These are phyloP conservation scores for Rhizoctonia solani DNA, from an alignment of 1,284 basidiomycete genomes.

Conservation along the genomic window DNA sequence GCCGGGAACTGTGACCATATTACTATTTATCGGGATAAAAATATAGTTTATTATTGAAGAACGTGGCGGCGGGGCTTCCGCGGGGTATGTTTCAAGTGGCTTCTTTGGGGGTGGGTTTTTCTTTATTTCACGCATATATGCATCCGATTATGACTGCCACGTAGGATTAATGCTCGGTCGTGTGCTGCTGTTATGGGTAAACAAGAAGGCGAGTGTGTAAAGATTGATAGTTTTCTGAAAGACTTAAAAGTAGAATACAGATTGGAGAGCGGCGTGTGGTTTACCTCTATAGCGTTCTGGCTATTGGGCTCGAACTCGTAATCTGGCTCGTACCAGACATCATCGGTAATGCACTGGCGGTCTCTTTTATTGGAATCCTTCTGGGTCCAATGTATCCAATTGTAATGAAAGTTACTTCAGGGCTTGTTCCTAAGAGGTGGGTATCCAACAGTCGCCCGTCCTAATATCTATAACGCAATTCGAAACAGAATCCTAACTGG, in stretches of 20 bases:
- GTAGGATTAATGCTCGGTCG: conserved; percentile 44
- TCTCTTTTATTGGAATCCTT: conserved; percentile 42
- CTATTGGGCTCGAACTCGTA: conserved; percentile 42
- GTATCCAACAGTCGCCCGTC: neutral
- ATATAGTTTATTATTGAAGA: conserved; percentile 40
- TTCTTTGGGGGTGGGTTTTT: conserved; percentile 20
- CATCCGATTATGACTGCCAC: neutral
- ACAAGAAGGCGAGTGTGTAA: conserved; percentile 38
- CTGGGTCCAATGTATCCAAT: conserved; percentile 46
- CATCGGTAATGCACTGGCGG: conserved; percentile 41
- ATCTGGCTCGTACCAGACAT: conserved; percentile 43
- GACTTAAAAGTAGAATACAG: neutral
- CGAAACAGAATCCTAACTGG: conserved; percentile 41
- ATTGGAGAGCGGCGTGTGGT: conserved; percentile 41
- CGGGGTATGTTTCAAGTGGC: conserved; percentile 46
- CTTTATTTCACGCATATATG: neutral
- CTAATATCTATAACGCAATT: neutral
- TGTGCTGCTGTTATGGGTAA: conserved; percentile 43
- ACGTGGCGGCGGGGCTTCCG: conserved; percentile 45
- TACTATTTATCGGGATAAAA: conserved; percentile 1
- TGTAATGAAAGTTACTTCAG: conserved; percentile 41
- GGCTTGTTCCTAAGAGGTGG: conserved; percentile 41
- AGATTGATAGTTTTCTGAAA: neutral
- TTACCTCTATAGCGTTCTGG: conserved; percentile 40
- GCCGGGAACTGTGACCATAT: neutral